Evolutionary conservation across 2,329 filamentous ascomycete species (phyloP), one percentile per base, ranked within the genome.

Genomic region (Acarospora socialis): DNA sequence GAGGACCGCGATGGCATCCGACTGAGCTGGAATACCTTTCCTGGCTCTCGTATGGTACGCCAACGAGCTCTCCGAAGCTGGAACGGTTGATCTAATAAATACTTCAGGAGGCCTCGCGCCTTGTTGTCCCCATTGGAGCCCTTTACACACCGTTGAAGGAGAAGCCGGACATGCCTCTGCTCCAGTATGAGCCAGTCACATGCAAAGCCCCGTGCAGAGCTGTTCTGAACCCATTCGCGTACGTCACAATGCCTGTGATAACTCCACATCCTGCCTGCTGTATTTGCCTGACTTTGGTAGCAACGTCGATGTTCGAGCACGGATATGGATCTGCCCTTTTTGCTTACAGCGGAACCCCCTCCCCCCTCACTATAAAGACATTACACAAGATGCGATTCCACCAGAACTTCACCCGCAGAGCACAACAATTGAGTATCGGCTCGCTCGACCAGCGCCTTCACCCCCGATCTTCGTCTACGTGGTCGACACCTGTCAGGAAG

Each of bases 21-120:
- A 42, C 69, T 98, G 44, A 94, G 87, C 61, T 98, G 90, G 90
- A 98, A 98, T 56, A 92, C 92, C 39, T 92, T 98, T 52, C 90
- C 90, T 30, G 94, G 86, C 65, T 87, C 87, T 51, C 83, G 90
- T 55, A 94, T 98, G 84, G 86, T 83, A 48, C 47, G 70, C 61
- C 35, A 39, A 34, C 21, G 25, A 24, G 20, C 30, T 15, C 19
- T 27, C 20, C 33, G 21, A n/a, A n/a, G n/a, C n/a, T n/a, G n/a
- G n/a, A n/a, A n/a, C n/a, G n/a, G 25, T 31, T 32, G 24, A 26
- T 37, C 36, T 27, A 32, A 33, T 41, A 30, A 38, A 39, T 38
- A n/a, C n/a, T 44, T 43, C 48, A 92, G 81, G 86, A 94, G 76
- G 86, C 86, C 35, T 93, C 84, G 38, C 74, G 86, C 39, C 74